Percentiles rank a stretch among this genome's conserved stretches.
phyloP scores from a whole-genome alignment of 495 filamentous ascomycete genomes.

The Hapsidospora chrysogenum region DNA sequence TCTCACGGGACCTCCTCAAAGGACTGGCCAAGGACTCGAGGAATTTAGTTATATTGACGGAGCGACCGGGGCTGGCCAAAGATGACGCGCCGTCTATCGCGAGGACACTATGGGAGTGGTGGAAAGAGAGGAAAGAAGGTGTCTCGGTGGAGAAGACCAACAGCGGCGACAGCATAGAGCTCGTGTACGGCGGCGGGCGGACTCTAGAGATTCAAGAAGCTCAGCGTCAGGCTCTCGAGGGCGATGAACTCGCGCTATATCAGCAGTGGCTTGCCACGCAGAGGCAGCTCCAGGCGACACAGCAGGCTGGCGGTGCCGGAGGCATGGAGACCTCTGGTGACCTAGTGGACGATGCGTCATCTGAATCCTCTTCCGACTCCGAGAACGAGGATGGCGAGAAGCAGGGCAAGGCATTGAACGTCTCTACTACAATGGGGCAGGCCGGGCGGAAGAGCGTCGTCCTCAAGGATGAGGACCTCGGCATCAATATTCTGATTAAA shows the following conservation, averaged over 20 bases:
- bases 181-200: slow-evolving; percentile 47
- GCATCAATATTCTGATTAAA: slow-evolving; percentile 80
- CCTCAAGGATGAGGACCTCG: slow-evolving; percentile 69
- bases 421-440: slow-evolving; percentile 65
- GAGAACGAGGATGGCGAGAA: slow-evolving; percentile 82
- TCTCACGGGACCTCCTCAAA: slow-evolving; percentile 72
- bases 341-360: slow-evolving; percentile 67
- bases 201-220: slow-evolving; percentile 41
- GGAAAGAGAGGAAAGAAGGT: slow-evolving; percentile 46
- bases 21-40: slow-evolving; percentile 53
- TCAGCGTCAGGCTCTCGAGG: slow-evolving; percentile 46
- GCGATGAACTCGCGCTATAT: slow-evolving; percentile 60
- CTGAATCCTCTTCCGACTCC: slow-evolving; percentile 60
- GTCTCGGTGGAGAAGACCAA: slow-evolving; percentile 39
- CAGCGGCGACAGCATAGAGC: slow-evolving; percentile 44
- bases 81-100: slow-evolving; percentile 28
- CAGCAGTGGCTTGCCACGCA: slow-evolving; percentile 80
- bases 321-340: slow-evolving; percentile 55
- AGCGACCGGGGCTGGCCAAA: slow-evolving; percentile 30
- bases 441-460: slow-evolving; percentile 67
- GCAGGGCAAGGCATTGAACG: slow-evolving; percentile 83
- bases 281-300: slow-evolving; percentile 59
- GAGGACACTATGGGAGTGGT: slow-evolving; percentile 53
- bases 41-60: slow-evolving; percentile 76
- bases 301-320: slow-evolving; percentile 47